phyloP scores from a whole-genome alignment of 768 basidiomycete genomes.

The Kwoniella europaea region DNA sequence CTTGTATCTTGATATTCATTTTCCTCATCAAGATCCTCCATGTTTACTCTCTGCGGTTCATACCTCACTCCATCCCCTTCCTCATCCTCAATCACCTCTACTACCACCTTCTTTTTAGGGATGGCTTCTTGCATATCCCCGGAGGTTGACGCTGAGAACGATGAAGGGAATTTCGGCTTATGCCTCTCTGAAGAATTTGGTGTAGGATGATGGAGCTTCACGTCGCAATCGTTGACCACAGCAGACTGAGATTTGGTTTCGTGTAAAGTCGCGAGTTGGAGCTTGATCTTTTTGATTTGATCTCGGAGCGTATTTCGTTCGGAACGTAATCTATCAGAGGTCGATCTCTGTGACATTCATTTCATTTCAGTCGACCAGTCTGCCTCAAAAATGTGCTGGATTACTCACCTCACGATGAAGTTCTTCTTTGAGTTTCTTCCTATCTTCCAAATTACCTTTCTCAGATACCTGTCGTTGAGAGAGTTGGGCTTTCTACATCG shows the following conservation, averaged over 20 bases:
- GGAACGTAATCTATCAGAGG: conserved; percentile 11
- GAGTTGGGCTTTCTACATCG: not conserved
- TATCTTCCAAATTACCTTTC: not conserved
- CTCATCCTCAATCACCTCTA: conserved; percentile 12
- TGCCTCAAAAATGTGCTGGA: too few relatives aligned
- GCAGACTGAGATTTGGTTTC: not conserved
- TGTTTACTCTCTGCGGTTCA: not conserved
- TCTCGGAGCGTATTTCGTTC: conserved; percentile 3
- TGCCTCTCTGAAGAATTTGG: not conserved
- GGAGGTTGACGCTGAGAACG: not conserved
- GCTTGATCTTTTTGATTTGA: not conserved
- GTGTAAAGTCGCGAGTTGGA: not conserved
- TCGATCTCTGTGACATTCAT: not conserved
- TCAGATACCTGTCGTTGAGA: not conserved
- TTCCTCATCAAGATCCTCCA: not conserved
- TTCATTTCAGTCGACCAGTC: too few relatives aligned
- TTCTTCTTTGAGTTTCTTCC: conserved; percentile 13
- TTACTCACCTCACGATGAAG: conserved; percentile 4
- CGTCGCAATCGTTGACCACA: not conserved
- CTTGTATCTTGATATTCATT: not conserved
- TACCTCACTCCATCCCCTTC: conserved; percentile 10
- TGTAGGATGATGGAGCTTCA: not conserved
- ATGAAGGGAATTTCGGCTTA: not conserved
- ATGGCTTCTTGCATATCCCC: too few relatives aligned
- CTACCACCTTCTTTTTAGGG: not conserved